Evolutionary conservation across 805 yeast species (phyloP), one percentile per base, ranked within the genome.

Genomic region (Barnettozyma siamensis): DNA sequence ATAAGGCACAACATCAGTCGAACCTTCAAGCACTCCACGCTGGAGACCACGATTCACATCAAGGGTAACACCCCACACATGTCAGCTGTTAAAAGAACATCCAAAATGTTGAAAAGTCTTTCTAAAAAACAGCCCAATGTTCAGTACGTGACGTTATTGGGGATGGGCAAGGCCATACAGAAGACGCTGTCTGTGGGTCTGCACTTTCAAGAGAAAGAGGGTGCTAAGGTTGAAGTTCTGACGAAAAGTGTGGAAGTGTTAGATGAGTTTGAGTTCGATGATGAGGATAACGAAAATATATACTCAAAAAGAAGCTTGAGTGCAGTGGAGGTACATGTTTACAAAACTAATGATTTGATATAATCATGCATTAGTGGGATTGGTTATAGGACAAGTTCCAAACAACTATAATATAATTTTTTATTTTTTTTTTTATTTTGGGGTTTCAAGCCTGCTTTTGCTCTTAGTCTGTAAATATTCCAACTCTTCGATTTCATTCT

Each of bases 121-220:
- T 64, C 67, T 42, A 69, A 69, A 41, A 68, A 65, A 30, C 67
- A 66, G 11, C 63, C 65, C n/a, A 62, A 59, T 16, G 64, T 65
- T 1, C 54, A 64, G 21, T 75, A 66, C 53, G 68, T 87, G 7
- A 66, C 72, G 0, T 71, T 88, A 3, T 61, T 75, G 41, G 96
- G 94, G 0, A 79, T 86, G 83, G 96, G 96, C 2, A 71, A 68
- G 42, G 74, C 89, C 9, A 76, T 83, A 9, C 78, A 73, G 37
- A 81, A 75, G 51, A 76, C 81, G 0, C 45, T 83, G n/a, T 66
- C 79, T 12, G 47, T 88, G 1, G 95, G 77, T 0, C 57, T 77
- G 21, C 72, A 78, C 52, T 83, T 80, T 54, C 74, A 75, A 50
- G 64, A 63, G 13, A 71, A 73, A 27, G 63, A 69, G 31, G 69